These are phyloP conservation scores for Boletus rex-veris DNA, from an alignment of 768 basidiomycete genomes.

Conservation along the genomic window DNA sequence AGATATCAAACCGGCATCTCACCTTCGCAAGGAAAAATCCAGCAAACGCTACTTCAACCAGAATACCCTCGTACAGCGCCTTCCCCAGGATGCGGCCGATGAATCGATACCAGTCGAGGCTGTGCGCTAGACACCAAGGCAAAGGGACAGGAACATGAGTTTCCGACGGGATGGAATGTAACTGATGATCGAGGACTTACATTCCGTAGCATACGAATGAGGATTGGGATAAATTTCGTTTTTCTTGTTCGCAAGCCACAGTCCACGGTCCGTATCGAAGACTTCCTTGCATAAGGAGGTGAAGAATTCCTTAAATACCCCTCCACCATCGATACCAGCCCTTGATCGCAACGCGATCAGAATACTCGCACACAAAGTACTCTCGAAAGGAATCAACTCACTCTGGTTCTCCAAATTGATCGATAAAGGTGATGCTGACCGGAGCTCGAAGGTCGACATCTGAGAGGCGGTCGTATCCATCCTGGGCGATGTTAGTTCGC, in stretches of 20 bases:
- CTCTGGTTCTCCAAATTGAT: conserved; percentile 85
- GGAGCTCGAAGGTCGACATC: conserved; percentile 79
- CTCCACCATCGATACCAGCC: conserved; percentile 93
- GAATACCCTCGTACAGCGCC: conserved; percentile 93
- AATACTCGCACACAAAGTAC: background rate
- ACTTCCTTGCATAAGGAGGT: conserved; percentile 91
- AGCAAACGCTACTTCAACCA: conserved; percentile 93
- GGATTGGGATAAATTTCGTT: conserved; percentile 96
- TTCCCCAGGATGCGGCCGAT: conserved; percentile 94
- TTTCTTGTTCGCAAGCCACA: conserved; percentile 89
- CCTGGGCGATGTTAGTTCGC: conserved; percentile 78
- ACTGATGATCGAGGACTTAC: conserved; percentile 40
- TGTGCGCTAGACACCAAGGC: conserved; percentile 53
- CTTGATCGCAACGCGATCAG: conserved; percentile 33
- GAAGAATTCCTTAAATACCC: conserved; percentile 97
- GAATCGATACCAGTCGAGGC: conserved; percentile 88
- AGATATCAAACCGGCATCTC: conserved; percentile 2
- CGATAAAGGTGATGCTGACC: conserved; percentile 88
- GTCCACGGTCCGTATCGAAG: conserved; percentile 89
- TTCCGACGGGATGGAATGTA: background rate
- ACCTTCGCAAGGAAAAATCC: conserved; percentile 92
- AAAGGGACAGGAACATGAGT: background rate
- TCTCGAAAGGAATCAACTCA: conserved; percentile 37
- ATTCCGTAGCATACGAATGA: conserved; percentile 84
- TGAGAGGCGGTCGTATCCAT: conserved; percentile 82